Percentiles rank a stretch among this genome's conserved stretches.
Conservation (phyloP, 257 asterid species). For the Solanum dulcamara region DNA sequence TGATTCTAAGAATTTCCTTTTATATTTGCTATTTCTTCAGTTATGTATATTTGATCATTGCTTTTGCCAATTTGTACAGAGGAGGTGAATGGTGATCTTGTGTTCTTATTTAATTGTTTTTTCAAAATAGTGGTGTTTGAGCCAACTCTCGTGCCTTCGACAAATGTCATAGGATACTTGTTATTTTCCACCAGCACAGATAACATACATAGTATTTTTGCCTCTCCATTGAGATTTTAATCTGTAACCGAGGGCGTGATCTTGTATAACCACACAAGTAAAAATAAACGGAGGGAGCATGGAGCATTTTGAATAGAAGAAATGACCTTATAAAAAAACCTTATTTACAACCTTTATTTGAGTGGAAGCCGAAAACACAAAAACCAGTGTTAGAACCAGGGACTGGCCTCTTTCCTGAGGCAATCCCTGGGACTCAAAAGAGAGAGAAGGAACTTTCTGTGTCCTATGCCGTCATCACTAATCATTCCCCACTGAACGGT, state of each 20-base stretch:
- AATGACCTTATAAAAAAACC: background rate
- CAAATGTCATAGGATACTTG: background rate
- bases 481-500: too few species aligned
- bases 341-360: background rate
- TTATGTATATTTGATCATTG: background rate
- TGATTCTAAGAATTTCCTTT: background rate
- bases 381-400: background rate
- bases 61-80: background rate
- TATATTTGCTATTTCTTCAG: background rate
- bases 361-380: background rate
- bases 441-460: too few species aligned
- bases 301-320: background rate
- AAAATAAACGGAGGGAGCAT: too few species aligned
- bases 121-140: background rate
- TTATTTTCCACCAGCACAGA: background rate
- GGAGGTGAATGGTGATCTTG: background rate
- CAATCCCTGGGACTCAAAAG: too few species aligned
- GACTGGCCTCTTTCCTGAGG: too few species aligned
- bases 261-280: too few species aligned
- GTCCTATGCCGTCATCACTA: too few species aligned
- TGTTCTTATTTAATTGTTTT: background rate
- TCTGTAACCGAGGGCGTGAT: too few species aligned
- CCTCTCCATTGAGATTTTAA: too few species aligned
- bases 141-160: background rate
- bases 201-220: too few species aligned